These are phyloP conservation scores for Boletus rufocinnamomeus DNA, from an alignment of 768 basidiomycete species.

Conservation along the genomic window DNA sequence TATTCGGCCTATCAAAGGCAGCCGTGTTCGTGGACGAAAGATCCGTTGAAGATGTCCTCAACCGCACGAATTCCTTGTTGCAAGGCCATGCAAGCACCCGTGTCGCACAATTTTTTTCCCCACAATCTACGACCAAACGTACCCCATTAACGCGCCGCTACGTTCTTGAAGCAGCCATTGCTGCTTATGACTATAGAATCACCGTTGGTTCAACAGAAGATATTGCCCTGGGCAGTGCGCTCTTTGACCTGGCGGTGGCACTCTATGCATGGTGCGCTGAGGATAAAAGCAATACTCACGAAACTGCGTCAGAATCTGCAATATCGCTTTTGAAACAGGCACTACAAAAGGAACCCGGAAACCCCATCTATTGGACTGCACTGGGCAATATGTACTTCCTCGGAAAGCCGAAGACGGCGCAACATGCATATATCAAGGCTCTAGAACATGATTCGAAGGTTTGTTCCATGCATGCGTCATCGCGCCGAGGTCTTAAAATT, in stretches of 20 bases:
- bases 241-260: slow-evolving; percentile 72
- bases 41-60: slow-evolving; percentile 38
- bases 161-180: slow-evolving; percentile 53
- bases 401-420: slow-evolving; percentile 69
- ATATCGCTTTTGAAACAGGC: slow-evolving; percentile 66
- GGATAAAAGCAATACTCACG: slow-evolving; percentile 20
- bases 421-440: slow-evolving; percentile 90
- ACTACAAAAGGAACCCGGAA: slow-evolving; percentile 68
- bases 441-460: slow-evolving; percentile 87
- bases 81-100: slow-evolving; percentile 43
- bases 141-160: slow-evolving; percentile 35
- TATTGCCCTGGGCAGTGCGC: slow-evolving; percentile 54
- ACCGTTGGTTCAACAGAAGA: slow-evolving; percentile 57
- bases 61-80: slow-evolving; percentile 40
- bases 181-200: slow-evolving; percentile 62
- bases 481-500: background rate
- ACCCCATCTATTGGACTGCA: slow-evolving; percentile 79
- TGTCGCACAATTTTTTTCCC: slow-evolving; percentile 43
- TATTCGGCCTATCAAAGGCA: slow-evolving; percentile 62
- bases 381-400: slow-evolving; percentile 74
- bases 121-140: slow-evolving; percentile 29
- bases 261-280: slow-evolving; percentile 52
- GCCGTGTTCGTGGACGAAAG: slow-evolving; percentile 50
- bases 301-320: slow-evolving; percentile 43
- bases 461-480: slow-evolving; percentile 16